Evolutionary conservation across 2,329 filamentous ascomycete genomes (phyloP).

Genomic region (Celoporthe dispersa): DNA sequence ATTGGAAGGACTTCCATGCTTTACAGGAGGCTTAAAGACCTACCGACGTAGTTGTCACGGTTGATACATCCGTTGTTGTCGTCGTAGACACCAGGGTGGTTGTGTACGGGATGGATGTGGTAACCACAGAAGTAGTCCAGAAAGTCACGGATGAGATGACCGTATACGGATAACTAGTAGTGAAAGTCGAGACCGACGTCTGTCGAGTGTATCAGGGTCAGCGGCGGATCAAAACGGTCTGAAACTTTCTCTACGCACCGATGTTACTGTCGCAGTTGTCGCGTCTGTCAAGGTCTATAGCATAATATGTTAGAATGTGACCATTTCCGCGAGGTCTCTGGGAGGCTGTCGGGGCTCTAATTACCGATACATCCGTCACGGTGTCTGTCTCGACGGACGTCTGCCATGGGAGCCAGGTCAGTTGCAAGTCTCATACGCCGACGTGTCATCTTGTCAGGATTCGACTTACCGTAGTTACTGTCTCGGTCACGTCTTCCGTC

Average conservation of each 20-base stretch:
- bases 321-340: background rate
- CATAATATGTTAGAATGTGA: background rate
- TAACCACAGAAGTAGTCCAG: background rate
- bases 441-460: background rate
- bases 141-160: constrained; percentile 15
- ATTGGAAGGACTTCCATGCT: background rate
- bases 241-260: background rate
- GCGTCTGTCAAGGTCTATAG: background rate
- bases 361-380: background rate
- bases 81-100: background rate
- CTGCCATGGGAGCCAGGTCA: background rate
- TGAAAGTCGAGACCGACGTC: background rate
- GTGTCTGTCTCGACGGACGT: background rate
- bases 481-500: background rate
- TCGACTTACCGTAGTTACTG: background rate
- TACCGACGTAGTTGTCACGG: background rate
- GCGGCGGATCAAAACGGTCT: background rate
- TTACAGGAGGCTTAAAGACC: background rate
- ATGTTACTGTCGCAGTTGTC: constrained; percentile 3
- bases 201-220: background rate
- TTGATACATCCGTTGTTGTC: background rate
- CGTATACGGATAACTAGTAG: constrained; percentile 15
- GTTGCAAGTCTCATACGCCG: background rate
- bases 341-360: background rate
- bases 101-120: constrained; percentile 5